Conservation (phyloP, 163 green algal genomes). For the Chlorella variabilis region DNA sequence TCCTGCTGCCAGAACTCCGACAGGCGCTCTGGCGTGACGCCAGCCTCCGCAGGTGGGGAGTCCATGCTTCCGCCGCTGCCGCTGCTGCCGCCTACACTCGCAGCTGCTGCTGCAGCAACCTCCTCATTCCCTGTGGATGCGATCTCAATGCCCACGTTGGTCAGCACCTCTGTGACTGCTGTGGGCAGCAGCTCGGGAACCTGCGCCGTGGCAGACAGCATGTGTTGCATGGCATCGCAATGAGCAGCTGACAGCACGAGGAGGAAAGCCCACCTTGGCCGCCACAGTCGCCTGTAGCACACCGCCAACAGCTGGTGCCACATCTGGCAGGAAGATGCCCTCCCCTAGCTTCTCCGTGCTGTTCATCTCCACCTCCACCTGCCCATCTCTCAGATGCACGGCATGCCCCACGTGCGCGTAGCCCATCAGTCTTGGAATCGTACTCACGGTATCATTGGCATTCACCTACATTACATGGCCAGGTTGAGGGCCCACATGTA, state of each 20-base stretch:
- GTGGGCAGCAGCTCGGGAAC: conserved; percentile 13
- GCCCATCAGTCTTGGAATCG: neutral
- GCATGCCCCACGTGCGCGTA: conserved; percentile 17
- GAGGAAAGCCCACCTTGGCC: too few species aligned
- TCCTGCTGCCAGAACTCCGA: conserved; percentile 26
- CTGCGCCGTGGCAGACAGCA: neutral
- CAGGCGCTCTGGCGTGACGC: neutral
- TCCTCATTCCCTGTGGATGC: neutral
- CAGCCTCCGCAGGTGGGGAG: neutral
- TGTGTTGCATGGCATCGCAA: too few species aligned
- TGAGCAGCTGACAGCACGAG: too few species aligned
- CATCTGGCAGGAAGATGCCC: conserved; percentile 9
- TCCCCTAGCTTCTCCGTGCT: conserved; percentile 25
- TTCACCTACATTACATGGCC: conserved; percentile 70
- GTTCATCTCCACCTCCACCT: conserved; percentile 25
- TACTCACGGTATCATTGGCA: conserved; percentile 63
- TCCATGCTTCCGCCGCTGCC: neutral
- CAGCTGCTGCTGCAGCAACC: neutral
- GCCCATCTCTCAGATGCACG: conserved; percentile 36
- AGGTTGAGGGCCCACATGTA: too few species aligned
- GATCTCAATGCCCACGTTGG: conserved; percentile 18
- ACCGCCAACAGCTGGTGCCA: neutral
- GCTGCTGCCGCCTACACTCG: neutral
- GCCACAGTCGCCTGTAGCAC: neutral
- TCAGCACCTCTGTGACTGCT: neutral